phyloP scores from a whole-genome alignment of 805 yeast genomes.

The Sugiyamaella lignohabitans region DNA sequence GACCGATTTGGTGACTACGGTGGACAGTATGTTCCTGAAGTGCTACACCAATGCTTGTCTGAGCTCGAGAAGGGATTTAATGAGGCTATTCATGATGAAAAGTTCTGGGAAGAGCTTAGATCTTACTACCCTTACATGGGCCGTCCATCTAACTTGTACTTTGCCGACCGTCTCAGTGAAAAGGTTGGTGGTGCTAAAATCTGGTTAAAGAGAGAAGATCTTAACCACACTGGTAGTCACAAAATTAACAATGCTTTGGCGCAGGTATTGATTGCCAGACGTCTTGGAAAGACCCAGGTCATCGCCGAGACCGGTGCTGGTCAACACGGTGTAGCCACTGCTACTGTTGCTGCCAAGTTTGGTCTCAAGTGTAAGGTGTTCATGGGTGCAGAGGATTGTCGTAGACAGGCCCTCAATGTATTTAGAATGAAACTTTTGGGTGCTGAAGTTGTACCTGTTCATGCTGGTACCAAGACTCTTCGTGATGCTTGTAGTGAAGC shows the following conservation, averaged over 20 bases:
- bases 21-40: conserved; percentile 98
- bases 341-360: conserved; percentile 48
- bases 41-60: conserved; percentile 80
- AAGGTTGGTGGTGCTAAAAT: conserved; percentile 91
- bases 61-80: conserved; percentile 88
- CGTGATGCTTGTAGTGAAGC: conserved; percentile 99
- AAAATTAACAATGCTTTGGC: conserved; percentile 45
- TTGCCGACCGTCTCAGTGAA: conserved; percentile 84
- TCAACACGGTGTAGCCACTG: conserved; percentile 47
- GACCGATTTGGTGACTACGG: conserved; percentile 93
- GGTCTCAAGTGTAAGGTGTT: conserved; percentile 90
- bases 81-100: conserved; percentile 79
- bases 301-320: conserved; percentile 49
- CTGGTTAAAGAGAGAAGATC: conserved; percentile 96
- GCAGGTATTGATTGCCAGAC: conserved; percentile 38
- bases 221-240: conserved; percentile 44
- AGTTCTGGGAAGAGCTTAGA: conserved; percentile 88
- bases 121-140: conserved; percentile 88
- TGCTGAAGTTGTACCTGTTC: conserved; percentile 89
- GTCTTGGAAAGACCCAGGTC: conserved; percentile 40
- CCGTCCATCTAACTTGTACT: conserved; percentile 89
- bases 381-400: conserved; percentile 99
- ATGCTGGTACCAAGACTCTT: conserved; percentile 90
- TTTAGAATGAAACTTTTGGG: conserved; percentile 96
- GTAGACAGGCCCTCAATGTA: conserved; percentile 96